phyloP scores from a whole-genome alignment of 495 filamentous ascomycete species.

The Lichenothelia convexa region DNA sequence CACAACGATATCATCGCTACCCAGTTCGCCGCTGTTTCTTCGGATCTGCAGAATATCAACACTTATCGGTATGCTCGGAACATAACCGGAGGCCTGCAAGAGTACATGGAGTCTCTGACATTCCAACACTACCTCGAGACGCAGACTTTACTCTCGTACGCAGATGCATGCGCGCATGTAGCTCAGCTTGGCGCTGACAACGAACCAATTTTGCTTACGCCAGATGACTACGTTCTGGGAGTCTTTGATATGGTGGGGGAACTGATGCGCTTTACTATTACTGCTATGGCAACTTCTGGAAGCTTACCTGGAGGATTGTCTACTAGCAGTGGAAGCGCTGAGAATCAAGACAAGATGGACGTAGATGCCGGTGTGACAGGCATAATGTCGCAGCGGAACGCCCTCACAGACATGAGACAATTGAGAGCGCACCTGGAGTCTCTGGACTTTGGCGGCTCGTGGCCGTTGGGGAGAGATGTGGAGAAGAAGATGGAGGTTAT shows the following conservation, averaged over 20 bases:
- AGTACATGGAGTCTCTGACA: conserved; percentile 72
- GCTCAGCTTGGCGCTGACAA: conserved; percentile 8
- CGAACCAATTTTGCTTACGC: conserved; percentile 36
- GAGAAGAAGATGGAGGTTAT: conserved; percentile 75
- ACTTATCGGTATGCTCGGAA: conserved; percentile 65
- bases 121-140: conserved; percentile 75
- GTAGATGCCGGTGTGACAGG: conserved; percentile 7
- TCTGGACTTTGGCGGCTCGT: conserved; percentile 30
- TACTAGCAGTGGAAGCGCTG: background rate
- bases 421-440: conserved; percentile 57
- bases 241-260: conserved; percentile 87
- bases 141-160: conserved; percentile 51
- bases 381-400: conserved; percentile 25
- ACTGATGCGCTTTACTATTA: conserved; percentile 89
- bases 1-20: conserved; percentile 47
- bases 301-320: conserved; percentile 26
- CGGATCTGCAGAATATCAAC: conserved; percentile 61
- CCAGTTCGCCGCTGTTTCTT: conserved; percentile 45
- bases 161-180: conserved; percentile 35
- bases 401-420: conserved; percentile 56
- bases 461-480: conserved; percentile 38
- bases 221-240: conserved; percentile 77
- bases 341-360: conserved; percentile 3
- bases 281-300: conserved; percentile 48
- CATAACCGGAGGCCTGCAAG: conserved; percentile 64